Evolutionary conservation across 768 basidiomycete genomes (phyloP).

Genomic region (Tylopilus subfusipes): DNA sequence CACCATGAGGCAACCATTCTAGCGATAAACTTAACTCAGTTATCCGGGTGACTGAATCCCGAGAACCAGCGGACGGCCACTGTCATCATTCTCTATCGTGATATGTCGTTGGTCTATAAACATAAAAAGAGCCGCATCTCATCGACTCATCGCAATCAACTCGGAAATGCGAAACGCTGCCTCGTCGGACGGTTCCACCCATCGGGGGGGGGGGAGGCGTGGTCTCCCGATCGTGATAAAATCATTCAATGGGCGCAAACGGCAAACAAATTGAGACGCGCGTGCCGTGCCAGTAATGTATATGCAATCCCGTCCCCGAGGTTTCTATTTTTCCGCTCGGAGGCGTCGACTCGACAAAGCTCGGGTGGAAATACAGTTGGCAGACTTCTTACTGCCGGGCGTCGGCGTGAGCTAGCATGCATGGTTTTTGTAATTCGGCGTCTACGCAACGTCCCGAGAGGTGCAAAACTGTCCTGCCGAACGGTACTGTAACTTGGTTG

Average conservation of each 20-base stretch:
- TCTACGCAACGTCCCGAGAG: too few relatives aligned
- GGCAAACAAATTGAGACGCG: background rate
- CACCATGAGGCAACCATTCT: slow-evolving; percentile 21
- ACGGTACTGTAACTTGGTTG: background rate
- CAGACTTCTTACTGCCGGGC: background rate
- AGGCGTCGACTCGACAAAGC: background rate
- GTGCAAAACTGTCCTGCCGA: background rate
- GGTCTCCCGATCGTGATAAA: background rate
- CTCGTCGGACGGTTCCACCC: background rate
- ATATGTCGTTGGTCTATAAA: background rate
- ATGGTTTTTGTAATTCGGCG: background rate
- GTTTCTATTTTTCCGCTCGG: slow-evolving; percentile 8
- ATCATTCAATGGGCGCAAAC: too few relatives aligned
- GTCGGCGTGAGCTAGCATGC: background rate
- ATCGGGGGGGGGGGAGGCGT: background rate
- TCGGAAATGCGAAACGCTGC: slow-evolving; percentile 7
- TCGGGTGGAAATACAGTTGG: background rate
- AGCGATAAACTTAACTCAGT: slow-evolving; percentile 22
- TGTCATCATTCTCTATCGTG: background rate
- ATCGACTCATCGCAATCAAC: background rate
- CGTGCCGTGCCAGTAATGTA: background rate
- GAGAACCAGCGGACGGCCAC: background rate
- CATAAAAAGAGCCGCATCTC: background rate
- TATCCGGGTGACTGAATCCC: background rate
- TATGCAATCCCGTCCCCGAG: slow-evolving; percentile 4